phyloP scores from a whole-genome alignment of 1,139 yeast species.

The Insectozyma bohioensis region DNA sequence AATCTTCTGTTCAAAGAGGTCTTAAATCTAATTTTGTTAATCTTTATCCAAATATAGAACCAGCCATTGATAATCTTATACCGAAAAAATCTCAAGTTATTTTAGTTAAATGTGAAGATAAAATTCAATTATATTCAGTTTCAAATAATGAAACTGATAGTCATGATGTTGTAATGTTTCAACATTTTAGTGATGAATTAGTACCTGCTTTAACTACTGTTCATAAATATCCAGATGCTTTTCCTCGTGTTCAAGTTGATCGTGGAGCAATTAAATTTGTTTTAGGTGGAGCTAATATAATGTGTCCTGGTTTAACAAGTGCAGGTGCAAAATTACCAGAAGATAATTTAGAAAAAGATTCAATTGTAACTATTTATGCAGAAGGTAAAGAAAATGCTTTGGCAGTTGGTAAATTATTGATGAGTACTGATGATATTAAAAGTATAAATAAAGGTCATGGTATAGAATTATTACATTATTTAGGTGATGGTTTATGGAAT shows the following conservation, averaged over 20 bases:
- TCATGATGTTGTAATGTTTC: constrained; percentile 60
- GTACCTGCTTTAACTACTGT: constrained; percentile 76
- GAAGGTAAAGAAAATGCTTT: constrained; percentile 91
- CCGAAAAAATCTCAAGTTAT: constrained; percentile 92
- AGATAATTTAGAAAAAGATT: constrained; percentile 58
- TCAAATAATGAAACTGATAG: constrained; percentile 48
- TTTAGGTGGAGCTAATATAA: constrained; percentile 89
- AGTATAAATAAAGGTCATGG: constrained; percentile 86
- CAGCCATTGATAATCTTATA: constrained; percentile 73
- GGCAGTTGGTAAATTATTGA: constrained; percentile 81
- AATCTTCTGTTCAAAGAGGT: constrained; percentile 88
- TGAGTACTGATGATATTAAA: constrained; percentile 91
- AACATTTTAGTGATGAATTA: constrained; percentile 73
- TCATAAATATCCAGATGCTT: constrained; percentile 78
- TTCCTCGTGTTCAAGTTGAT: constrained; percentile 88
- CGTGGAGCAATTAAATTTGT: constrained; percentile 97
- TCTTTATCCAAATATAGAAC: constrained; percentile 72
- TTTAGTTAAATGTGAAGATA: constrained; percentile 85
- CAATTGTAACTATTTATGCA: constrained; percentile 80
- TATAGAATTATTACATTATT: constrained; percentile 76
- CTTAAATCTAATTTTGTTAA: constrained; percentile 69
- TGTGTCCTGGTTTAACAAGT: constrained; percentile 97
- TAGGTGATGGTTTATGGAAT: constrained; percentile 90
- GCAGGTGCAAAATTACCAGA: constrained; percentile 87
- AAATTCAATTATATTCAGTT: constrained; percentile 73